A percentile compares a stretch with the other conserved stretches of the same genome.
These are phyloP conservation scores for Eutrema heterophyllum DNA, from an alignment of 345 rosid genomes.

Conservation along the genomic window DNA sequence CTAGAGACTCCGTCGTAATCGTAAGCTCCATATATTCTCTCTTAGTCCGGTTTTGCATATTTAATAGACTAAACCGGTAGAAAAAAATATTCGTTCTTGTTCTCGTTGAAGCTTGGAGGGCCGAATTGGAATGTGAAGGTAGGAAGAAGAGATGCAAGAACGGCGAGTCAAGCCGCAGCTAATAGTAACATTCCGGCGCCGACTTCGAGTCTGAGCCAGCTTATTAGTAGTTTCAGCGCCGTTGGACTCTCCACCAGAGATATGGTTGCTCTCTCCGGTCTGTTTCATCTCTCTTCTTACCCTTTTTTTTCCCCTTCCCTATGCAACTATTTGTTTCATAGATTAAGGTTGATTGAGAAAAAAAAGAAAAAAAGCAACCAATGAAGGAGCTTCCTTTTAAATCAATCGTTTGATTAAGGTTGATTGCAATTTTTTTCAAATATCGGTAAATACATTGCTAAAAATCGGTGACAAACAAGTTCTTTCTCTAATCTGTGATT, in stretches of 20 bases:
- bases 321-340: background rate
- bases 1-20: slow-evolving; percentile 53
- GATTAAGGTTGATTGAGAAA: background rate
- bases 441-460: background rate
- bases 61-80: background rate
- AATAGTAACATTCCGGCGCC: slow-evolving; percentile 73
- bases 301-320: background rate
- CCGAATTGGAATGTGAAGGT: slow-evolving; percentile 76
- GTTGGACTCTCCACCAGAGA: slow-evolving; percentile 74
- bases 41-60: background rate
- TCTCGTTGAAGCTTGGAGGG: slow-evolving; percentile 65
- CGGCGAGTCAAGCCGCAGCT: slow-evolving; percentile 75
- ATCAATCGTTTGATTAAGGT: background rate
- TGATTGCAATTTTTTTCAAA: background rate
- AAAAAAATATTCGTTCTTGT: background rate
- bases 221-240: slow-evolving; percentile 48
- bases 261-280: slow-evolving; percentile 81
- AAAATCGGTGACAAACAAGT: background rate
- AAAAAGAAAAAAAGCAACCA: background rate
- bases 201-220: slow-evolving; percentile 49
- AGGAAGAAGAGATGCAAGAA: slow-evolving; percentile 81
- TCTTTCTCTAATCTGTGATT: background rate
- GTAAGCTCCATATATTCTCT: slow-evolving; percentile 34
- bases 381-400: background rate
- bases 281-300: slow-evolving; percentile 7